Base-by-base conservation (phyloP, 1,284 basidiomycete genomes). In the Papiliotrema fonsecae region DNA sequence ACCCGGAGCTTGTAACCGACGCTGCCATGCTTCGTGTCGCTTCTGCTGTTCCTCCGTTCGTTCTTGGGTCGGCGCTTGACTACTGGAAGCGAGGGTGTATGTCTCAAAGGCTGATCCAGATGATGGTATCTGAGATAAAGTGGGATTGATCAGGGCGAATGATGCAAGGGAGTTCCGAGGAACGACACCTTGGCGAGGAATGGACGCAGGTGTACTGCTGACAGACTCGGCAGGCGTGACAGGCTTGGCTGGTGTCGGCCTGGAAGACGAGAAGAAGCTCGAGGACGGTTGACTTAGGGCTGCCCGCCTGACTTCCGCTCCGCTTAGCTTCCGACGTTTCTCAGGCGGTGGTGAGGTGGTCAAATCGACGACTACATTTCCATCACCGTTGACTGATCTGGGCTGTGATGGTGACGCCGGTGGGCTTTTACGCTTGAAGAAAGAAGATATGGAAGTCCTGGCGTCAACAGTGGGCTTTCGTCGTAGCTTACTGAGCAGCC, bases 381-480 rank as follows among this genome's bases (percentile, higher is more conserved):
- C 45, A 16, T 59, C 50, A 21, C 30, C 47, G 19, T 50, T 52
- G 18, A 46, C 45, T 2, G 19, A 4, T 19, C 13, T 38, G 3
- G 41, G 27, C 16, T 32, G 39, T 9, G 44, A 30, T 7, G 42
- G 47, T 4, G 61, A 44, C 9, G 47, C 22, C 7, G 57, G 55
- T 6, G 67, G 59, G 4, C 60, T 50, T 40, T 66, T 72, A 18
- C 70, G 62, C 43, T 64, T 69, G 61, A 72, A 73, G 60, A 73
- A 73, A 30, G 61, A 47, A n/a, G 65, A 58, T n/a, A 74, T 48
- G 9, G 69, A 69, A 9, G 63, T 46, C 50, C 68, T 72, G 41
- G 19, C 22, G n/a, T 19, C 18, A 27, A 16, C 27, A 11, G 21
- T 18, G n/a, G n/a, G 3, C 13, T 18, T 13, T 19, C 47, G 34